Evolutionary conservation across 768 basidiomycete species (phyloP).

Genomic region (Auricularia auricula-judae): DNA sequence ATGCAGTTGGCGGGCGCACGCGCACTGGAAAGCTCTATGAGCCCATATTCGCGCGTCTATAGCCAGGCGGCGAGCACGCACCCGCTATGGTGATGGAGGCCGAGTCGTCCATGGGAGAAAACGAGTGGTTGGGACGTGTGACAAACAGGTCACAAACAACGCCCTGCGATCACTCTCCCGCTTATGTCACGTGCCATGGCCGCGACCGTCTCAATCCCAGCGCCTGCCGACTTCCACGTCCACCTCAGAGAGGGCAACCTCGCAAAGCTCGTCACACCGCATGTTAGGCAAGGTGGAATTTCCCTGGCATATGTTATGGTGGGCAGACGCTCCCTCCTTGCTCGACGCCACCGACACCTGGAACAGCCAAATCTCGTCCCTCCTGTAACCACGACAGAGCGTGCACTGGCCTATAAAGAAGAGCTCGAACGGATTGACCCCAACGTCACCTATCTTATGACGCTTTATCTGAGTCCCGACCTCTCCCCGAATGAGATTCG

Average conservation of each 20-base stretch:
- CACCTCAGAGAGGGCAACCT: constrained; percentile 86
- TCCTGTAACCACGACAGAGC: constrained; percentile 72
- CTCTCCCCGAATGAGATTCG: constrained; percentile 84
- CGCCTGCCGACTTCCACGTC: constrained; percentile 92
- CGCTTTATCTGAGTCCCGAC: constrained; percentile 85
- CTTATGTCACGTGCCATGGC: background rate
- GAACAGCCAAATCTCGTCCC: constrained; percentile 84
- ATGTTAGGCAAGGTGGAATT: constrained; percentile 86
- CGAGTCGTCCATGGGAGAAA: constrained; percentile 54
- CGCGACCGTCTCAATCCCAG: constrained; percentile 32
- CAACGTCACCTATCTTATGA: constrained; percentile 83
- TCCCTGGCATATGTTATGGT: constrained; percentile 95
- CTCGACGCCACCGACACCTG: background rate
- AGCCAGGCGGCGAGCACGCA: constrained; percentile 19
- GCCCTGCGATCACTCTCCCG: background rate
- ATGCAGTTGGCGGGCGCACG: constrained; percentile 75
- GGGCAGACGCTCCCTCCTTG: constrained; percentile 10
- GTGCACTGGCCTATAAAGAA: constrained; percentile 71
- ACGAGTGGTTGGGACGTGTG: too few relatives aligned
- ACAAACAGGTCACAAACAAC: background rate
- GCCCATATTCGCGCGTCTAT: background rate
- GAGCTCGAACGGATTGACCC: constrained; percentile 67
- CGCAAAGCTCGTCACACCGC: constrained; percentile 74
- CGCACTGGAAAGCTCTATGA: constrained; percentile 46
- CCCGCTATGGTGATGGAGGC: constrained; percentile 85